A percentile compares a stretch with the other conserved stretches of the same genome.
phyloP scores from a whole-genome alignment of 352 stramenopile species.

The Thalassiosira hispida region DNA sequence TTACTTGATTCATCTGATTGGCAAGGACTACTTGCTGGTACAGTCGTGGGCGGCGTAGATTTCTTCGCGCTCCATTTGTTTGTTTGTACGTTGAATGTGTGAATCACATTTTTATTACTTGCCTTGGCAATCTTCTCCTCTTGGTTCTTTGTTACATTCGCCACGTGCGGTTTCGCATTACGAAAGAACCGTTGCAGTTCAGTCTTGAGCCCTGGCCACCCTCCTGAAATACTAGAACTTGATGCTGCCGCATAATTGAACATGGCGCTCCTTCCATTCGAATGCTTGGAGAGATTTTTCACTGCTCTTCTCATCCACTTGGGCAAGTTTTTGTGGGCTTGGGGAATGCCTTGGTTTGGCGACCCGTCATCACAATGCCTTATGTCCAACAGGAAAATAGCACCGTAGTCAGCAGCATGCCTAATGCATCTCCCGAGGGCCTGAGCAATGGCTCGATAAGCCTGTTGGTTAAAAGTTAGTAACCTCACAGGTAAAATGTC shows the following conservation, averaged over 20 bases:
- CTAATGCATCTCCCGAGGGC: constrained; percentile 78
- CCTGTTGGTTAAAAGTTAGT: constrained; percentile 76
- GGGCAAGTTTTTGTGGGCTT: constrained; percentile 67
- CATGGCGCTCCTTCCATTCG: constrained; percentile 28
- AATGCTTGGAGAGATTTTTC: constrained; percentile 55
- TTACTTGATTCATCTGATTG: neutral
- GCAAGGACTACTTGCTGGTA: neutral
- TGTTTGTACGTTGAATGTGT: constrained; percentile 5
- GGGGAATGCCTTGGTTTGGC: constrained; percentile 53
- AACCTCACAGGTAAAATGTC: too few species aligned
- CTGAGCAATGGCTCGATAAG: constrained; percentile 75
- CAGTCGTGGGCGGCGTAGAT: neutral
- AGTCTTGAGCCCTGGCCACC: constrained; percentile 36
- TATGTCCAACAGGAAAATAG: constrained; percentile 75
- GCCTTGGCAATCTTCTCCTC: constrained; percentile 31
- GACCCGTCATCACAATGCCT: constrained; percentile 68
- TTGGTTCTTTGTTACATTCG: constrained; percentile 49
- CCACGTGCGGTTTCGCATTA: constrained; percentile 44
- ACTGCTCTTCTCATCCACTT: constrained; percentile 79
- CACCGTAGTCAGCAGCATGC: constrained; percentile 76
- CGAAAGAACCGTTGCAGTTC: constrained; percentile 66
- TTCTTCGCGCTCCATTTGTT: constrained; percentile 16
- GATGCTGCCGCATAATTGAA: constrained; percentile 41
- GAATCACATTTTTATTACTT: constrained; percentile 3
- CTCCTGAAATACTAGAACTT: constrained; percentile 21